A percentile compares a stretch with the other conserved stretches of the same genome.
These are phyloP conservation scores for Talaromyces sp. DNA, from an alignment of 2,329 filamentous ascomycete genomes.

Conservation along the genomic window DNA sequence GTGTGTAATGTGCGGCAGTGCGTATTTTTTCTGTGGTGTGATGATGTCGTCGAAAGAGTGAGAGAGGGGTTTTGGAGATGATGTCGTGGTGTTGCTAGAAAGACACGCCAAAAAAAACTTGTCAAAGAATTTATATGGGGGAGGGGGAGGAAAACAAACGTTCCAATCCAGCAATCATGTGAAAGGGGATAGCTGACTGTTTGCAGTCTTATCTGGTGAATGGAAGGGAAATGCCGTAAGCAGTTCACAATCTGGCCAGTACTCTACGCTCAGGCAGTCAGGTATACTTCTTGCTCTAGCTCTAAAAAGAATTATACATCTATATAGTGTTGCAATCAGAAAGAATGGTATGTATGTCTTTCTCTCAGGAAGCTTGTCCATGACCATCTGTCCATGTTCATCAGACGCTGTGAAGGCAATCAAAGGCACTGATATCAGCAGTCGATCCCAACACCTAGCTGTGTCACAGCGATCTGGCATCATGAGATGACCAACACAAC, in stretches of 20 bases:
- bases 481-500: background rate
- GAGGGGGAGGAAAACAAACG: background rate
- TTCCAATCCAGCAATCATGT: background rate
- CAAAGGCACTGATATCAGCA: background rate
- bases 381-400: background rate
- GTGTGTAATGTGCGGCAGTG: background rate
- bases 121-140: background rate
- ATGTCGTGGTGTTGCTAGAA: background rate
- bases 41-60: background rate
- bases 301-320: background rate
- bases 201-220: background rate
- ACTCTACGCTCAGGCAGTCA: background rate
- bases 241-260: background rate
- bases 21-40: background rate
- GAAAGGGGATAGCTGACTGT: background rate
- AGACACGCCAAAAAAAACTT: background rate
- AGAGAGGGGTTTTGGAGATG: background rate
- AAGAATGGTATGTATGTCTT: background rate
- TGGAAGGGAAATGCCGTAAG: background rate
- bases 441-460: background rate
- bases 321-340: background rate
- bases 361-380: background rate
- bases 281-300: background rate
- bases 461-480: background rate
- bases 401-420: background rate